Evolutionary conservation across 2,329 filamentous ascomycete genomes (phyloP), one percentile per base, ranked within the genome.

Genomic region (Calonectria pteridis): DNA sequence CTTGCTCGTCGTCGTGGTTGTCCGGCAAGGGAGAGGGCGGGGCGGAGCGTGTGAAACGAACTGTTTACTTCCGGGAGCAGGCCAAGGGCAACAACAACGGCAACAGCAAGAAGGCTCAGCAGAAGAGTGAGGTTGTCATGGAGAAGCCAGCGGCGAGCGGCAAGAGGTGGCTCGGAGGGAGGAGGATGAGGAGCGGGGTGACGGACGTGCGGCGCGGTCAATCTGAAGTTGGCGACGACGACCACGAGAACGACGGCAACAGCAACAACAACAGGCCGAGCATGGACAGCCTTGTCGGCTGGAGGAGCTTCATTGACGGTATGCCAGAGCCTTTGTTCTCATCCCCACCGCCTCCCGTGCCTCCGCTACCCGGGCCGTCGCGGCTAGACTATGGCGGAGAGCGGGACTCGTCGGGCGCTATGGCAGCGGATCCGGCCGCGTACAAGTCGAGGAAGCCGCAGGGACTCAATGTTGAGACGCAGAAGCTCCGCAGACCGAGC

Each of bases 391-490:
- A 68, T 40, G 66, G 69, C 28, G 33, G 49, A 26, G 43, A 53
- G 35, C 68, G 69, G 46, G 71, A 59, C 50, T 69, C 65, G n/a
- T 37, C 66, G 20, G 53, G 51, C 26, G 59, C 50, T 53, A 59
- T 37, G 31, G 37, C 59, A 31, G 63, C 37, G 6, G 72, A 67
- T 23, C 51, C 35, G n/a, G 62, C 75, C 33, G 73, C 69, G 23
- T 78, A 77, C 75, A 81, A 76, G 58, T 59, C 66, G 33, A 81
- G 77, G 72, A 82, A 80, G 40, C 80, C 80, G 14, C 74, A 75
- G 18, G 79, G 77, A 7, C 76, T 80, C 50, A 73, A 62, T 23
- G 73, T 81, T 58, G 81, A 81, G 55, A 78, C 79, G 20, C 71
- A 67, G 29, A 78, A 76, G 70, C 75, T 76, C 26, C 80, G 75